Conservation (phyloP, 768 basidiomycete genomes). For the Tylopilus sp. region DNA sequence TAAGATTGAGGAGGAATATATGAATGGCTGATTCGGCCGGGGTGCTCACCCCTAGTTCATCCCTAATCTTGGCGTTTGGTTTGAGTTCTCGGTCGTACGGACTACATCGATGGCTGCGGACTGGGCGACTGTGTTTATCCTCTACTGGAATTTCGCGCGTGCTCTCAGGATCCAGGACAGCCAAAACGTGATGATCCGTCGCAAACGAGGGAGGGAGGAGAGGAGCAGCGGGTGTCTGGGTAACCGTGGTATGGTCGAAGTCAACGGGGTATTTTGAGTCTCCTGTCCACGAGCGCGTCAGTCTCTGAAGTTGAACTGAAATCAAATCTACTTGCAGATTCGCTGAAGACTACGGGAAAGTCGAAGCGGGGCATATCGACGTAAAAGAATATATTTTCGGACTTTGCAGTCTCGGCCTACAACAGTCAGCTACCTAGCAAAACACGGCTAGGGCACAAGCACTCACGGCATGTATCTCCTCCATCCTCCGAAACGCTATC, state of each 20-base stretch:
- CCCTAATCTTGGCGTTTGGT: constrained; percentile 92
- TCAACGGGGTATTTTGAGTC: constrained; percentile 36
- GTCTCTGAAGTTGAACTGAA: background rate
- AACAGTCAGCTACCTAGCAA: background rate
- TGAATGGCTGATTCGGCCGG: too few relatives aligned
- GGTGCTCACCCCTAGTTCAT: constrained; percentile 77
- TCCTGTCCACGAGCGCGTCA: constrained; percentile 33
- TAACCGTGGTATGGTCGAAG: constrained; percentile 39
- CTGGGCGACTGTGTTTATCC: constrained; percentile 90
- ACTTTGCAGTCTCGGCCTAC: constrained; percentile 87
- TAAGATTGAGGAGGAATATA: background rate
- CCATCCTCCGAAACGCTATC: constrained; percentile 91
- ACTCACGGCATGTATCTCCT: constrained; percentile 86
- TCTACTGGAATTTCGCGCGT: constrained; percentile 94
- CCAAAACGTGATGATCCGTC: constrained; percentile 76
- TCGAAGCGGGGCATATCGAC: constrained; percentile 96
- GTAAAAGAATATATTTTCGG: constrained; percentile 92
- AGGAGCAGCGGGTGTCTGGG: constrained; percentile 39
- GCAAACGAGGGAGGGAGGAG: constrained; percentile 50
- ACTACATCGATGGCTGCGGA: constrained; percentile 92
- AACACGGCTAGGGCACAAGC: background rate
- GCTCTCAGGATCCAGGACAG: constrained; percentile 87
- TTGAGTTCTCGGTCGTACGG: constrained; percentile 95
- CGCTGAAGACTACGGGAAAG: constrained; percentile 94
- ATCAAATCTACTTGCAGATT: constrained; percentile 54